A percentile compares a stretch with the other conserved stretches of the same genome.
Evolutionary conservation across 78 protist species (phyloP).

Genomic region (Dictyostelium firmibasis): DNA sequence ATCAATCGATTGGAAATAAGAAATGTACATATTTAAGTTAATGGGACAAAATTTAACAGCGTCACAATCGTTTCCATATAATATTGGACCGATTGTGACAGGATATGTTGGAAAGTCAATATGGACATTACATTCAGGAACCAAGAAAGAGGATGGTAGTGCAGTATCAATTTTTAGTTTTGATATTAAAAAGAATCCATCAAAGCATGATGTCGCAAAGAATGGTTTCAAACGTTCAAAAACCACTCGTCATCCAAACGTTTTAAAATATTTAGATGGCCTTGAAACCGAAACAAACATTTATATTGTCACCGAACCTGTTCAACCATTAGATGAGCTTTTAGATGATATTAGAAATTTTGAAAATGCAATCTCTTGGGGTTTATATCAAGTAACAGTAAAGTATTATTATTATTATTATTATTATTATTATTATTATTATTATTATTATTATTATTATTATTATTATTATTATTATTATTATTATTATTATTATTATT

Average conservation of each 20-base stretch:
- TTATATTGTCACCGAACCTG: constrained; percentile 77
- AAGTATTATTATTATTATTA: not conserved
- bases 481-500: not conserved
- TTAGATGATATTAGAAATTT: constrained; percentile 54
- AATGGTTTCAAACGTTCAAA: constrained; percentile 60
- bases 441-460: not conserved
- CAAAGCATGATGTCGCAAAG: constrained; percentile 41
- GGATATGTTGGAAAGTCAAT: constrained; percentile 37
- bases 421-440: not conserved
- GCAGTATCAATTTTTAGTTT: constrained; percentile 59
- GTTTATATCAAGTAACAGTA: constrained; percentile 82
- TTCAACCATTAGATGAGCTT: constrained; percentile 61
- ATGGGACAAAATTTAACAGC: constrained; percentile 43
- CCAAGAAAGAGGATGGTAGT: constrained; percentile 69
- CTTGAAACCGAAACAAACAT: constrained; percentile 47
- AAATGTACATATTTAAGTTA: not conserved
- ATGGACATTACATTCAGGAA: constrained; percentile 66
- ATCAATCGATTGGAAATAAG: not conserved
- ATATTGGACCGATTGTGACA: constrained; percentile 15
- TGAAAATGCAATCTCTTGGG: constrained; percentile 79
- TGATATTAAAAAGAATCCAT: constrained; percentile 65
- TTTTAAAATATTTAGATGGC: constrained; percentile 78
- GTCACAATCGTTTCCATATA: constrained; percentile 30
- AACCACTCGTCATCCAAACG: constrained; percentile 75
- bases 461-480: not conserved